These are phyloP conservation scores for Penicillium vulpinum DNA, from an alignment of 2,329 filamentous ascomycete genomes.

Conservation along the genomic window DNA sequence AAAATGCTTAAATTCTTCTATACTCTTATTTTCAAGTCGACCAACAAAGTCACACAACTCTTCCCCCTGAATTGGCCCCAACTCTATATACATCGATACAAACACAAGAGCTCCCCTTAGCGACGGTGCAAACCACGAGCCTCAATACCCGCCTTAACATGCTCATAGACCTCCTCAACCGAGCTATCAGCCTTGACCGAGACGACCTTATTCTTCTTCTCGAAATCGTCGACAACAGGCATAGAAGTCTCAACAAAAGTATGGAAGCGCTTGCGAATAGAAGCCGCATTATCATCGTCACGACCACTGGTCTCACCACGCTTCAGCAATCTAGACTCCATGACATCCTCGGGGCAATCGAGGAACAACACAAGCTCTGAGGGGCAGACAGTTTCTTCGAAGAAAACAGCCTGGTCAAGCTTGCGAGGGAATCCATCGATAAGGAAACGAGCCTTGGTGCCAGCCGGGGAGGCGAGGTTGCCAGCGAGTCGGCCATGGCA, in stretches of 20 bases:
- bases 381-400: constrained; percentile 84
- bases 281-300: constrained; percentile 90
- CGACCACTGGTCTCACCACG: constrained; percentile 90
- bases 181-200: constrained; percentile 70
- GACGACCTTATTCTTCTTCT: constrained; percentile 73
- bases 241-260: constrained; percentile 95
- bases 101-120: constrained; percentile 13
- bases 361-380: constrained; percentile 89
- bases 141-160: constrained; percentile 52
- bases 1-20: neutral
- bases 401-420: constrained; percentile 93
- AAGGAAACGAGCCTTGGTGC: constrained; percentile 67
- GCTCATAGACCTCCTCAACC: constrained; percentile 65
- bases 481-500: constrained; percentile 75
- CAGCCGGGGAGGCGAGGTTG: constrained; percentile 41
- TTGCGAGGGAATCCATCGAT: constrained; percentile 89
- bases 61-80: neutral
- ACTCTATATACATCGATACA: constrained; percentile 7
- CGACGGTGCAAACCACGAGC: constrained; percentile 41
- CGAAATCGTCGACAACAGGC: constrained; percentile 89
- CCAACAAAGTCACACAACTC: neutral
- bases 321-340: constrained; percentile 81
- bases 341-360: constrained; percentile 85
- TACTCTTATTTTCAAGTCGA: constrained; percentile 1
- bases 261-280: constrained; percentile 93